Evolutionary conservation across 2,329 filamentous ascomycete species (phyloP), one percentile per base, ranked within the genome.

Genomic region (Mycosphaerelloides madeirae): DNA sequence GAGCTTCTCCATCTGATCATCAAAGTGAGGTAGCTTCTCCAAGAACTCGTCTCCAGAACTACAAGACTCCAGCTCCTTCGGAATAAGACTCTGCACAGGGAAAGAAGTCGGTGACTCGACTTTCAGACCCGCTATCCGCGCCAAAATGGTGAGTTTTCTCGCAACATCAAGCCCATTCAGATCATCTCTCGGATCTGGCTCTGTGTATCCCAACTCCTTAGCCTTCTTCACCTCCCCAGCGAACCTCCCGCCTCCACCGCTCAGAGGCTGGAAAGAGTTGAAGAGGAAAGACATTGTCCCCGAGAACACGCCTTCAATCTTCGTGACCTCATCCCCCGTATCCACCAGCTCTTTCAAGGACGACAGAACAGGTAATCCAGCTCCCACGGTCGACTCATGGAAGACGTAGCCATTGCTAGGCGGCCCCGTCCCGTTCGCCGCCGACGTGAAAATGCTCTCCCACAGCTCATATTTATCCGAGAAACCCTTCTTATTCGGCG

Each of bases 401-500:
- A 93, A 97, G 48, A 97, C 77, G 63, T 88, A 85, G 33, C 90
- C 87, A 35, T 76, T 73, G 15, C 55, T 60, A 14, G 63, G 55
- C n/a, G 54, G 50, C 9, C 68, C 66, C 28, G 70, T 67, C 33
- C 84, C 85, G 1, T 77, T 74, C 37, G 78, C 75, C 1, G 89
- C 84, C 1, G 87, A 78, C 3, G 74, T 70, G 68, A 95, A 94
- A 63, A 98, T 96, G 52, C 85, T 80, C 61, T 87, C 79, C 90
- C 91, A 98, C 44, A 95, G 74, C 57, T 81, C 75, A 60, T 87
- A 82, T 35, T 80, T 81, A 46, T 85, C 83, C 0, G 88, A 94
- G 70, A 98, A 98, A 12, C 86, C 91, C 71, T 98, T 98, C 76
- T 98, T 98, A 77, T 97, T 98, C 33, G 93, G 90, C 1, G 93